Evolutionary conservation across 1,284 basidiomycete species (phyloP).

Genomic region (Apiotrichum brassicae): DNA sequence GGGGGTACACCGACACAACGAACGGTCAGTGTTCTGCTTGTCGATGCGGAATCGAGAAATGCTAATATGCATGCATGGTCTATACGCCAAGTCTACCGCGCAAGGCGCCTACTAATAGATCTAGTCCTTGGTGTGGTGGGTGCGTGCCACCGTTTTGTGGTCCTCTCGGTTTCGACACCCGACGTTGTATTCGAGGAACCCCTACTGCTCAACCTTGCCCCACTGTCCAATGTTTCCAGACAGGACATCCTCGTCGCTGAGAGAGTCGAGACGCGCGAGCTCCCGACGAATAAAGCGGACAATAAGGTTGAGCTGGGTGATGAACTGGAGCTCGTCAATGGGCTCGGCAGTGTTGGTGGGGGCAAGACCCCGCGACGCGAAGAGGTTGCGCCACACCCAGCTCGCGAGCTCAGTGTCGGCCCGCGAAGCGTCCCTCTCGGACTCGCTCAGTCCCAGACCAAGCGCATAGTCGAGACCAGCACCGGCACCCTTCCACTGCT

Average conservation of each 20-base stretch:
- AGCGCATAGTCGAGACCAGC: slow-evolving; percentile 70
- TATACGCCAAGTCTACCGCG: neutral
- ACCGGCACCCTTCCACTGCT: slow-evolving; percentile 83
- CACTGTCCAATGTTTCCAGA: slow-evolving; percentile 47
- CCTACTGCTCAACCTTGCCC: slow-evolving; percentile 19
- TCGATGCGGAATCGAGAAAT: neutral
- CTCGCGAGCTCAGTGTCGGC: slow-evolving; percentile 72
- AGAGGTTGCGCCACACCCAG: slow-evolving; percentile 87
- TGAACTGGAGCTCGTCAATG: slow-evolving; percentile 60
- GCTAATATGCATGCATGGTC: slow-evolving; percentile 3
- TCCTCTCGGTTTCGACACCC: no score
- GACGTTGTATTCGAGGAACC: no score
- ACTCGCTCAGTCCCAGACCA: slow-evolving; percentile 25
- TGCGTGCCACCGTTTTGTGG: no score
- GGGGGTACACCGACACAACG: no score
- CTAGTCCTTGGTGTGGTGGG: no score
- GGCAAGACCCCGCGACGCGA: slow-evolving; percentile 45
- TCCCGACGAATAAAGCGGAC: slow-evolving; percentile 75
- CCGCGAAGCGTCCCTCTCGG: slow-evolving; percentile 15
- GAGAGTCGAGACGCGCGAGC: slow-evolving; percentile 60
- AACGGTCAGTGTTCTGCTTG: no score
- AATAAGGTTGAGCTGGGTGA: slow-evolving; percentile 67
- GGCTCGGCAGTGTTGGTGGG: slow-evolving; percentile 20
- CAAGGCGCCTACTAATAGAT: neutral
- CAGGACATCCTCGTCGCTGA: slow-evolving; percentile 66